A percentile compares a stretch with the other conserved stretches of the same genome.
Evolutionary conservation across 129 eudicot genomes (phyloP).

Genomic region (Helichrysum umbraculigerum): DNA sequence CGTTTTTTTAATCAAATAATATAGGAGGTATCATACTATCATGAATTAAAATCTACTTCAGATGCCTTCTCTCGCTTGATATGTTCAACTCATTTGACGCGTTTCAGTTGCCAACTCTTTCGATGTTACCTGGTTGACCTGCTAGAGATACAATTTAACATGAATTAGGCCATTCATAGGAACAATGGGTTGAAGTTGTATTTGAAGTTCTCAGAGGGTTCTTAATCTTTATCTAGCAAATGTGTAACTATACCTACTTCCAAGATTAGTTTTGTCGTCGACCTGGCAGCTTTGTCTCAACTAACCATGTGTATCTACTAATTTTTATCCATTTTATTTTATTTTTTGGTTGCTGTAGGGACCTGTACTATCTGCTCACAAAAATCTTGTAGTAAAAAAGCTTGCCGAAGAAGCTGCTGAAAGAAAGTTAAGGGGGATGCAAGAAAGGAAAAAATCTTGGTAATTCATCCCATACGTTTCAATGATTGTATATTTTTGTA

Average conservation of each 20-base stretch:
- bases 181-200: not conserved
- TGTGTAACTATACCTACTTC: not conserved
- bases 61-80: not conserved
- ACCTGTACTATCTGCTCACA: slow-evolving; percentile 87
- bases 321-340: too few species aligned
- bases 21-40: not conserved
- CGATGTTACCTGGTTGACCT: not conserved
- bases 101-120: not conserved
- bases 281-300: not conserved
- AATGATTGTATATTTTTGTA: not conserved
- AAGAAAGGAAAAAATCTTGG: slow-evolving; percentile 85
- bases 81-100: not conserved
- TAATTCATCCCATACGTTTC: slow-evolving; percentile 28
- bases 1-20: not conserved
- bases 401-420: slow-evolving; percentile 86
- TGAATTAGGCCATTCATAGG: not conserved
- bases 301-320: too few species aligned
- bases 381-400: slow-evolving; percentile 82
- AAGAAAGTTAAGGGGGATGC: slow-evolving; percentile 77
- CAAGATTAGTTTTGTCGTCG: not conserved
- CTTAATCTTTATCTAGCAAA: not conserved
- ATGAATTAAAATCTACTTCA: not conserved
- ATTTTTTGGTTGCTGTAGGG: slow-evolving; percentile 50
- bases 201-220: not conserved
- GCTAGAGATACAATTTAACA: not conserved